Percentiles rank a stretch among this genome's conserved stretches.
These are phyloP conservation scores for Xerocomus amazonicus DNA, from an alignment of 1,284 basidiomycete species.

Conservation along the genomic window DNA sequence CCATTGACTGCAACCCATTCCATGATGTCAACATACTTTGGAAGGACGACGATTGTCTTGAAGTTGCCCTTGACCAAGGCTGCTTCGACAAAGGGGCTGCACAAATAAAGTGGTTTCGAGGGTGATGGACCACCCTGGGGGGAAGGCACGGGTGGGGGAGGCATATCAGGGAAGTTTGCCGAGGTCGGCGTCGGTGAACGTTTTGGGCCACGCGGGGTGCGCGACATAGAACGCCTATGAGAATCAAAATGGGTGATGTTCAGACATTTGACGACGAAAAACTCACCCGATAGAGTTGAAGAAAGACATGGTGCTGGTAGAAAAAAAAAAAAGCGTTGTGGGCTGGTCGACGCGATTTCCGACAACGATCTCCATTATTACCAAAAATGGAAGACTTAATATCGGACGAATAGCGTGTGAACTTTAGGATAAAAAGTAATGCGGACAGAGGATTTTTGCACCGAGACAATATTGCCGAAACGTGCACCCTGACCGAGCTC, in stretches of 20 bases:
- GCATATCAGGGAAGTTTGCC: conserved; percentile 49
- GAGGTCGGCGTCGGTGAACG: conserved; percentile 71
- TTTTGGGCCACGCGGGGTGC: conserved; percentile 60
- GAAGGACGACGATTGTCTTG: conserved; percentile 97
- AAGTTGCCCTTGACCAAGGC: conserved; percentile 98
- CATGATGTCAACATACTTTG: conserved; percentile 96
- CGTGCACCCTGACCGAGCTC: conserved; percentile 13
- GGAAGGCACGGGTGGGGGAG: conserved; percentile 40
- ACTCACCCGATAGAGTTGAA: conserved; percentile 74
- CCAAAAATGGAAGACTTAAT: conserved; percentile 9
- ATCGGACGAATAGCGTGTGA: conserved; percentile 23
- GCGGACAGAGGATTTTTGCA: conserved; percentile 1
- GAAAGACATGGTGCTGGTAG: conserved; percentile 57
- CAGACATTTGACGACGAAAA: background rate
- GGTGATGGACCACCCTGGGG: conserved; percentile 36
- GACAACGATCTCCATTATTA: background rate
- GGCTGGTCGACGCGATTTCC: background rate
- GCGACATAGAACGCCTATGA: conserved; percentile 64
- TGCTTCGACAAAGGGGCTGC: conserved; percentile 93
- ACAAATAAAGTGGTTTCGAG: conserved; percentile 81
- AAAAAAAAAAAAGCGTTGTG: background rate
- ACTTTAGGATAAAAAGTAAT: background rate
- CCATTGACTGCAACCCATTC: conserved; percentile 99
- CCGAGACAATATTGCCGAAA: conserved; percentile 12
- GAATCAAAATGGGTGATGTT: background rate